Percentiles rank a stretch among this genome's conserved stretches.
Evolutionary conservation across 2,329 filamentous ascomycete species (phyloP).

Genomic region (Ascochyta clinopodiicola): DNA sequence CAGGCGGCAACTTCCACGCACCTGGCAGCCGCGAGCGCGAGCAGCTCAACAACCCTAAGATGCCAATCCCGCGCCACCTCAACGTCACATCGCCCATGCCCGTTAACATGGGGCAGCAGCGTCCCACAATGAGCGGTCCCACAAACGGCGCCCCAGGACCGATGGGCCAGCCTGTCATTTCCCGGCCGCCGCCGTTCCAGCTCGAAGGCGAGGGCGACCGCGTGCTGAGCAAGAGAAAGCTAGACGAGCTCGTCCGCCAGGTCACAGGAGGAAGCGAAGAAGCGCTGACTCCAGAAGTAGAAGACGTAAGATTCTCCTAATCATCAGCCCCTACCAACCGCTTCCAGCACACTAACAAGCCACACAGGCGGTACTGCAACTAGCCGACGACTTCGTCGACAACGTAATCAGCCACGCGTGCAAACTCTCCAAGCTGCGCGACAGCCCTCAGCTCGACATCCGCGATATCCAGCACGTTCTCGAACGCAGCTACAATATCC

Average conservation of each 20-base stretch:
- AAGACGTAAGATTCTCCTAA: conserved; percentile 74
- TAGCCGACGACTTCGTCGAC: conserved; percentile 95
- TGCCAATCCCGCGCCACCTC: conserved; percentile 83
- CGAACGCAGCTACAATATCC: conserved; percentile 73
- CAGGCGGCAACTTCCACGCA: conserved; percentile 40
- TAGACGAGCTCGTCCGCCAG: conserved; percentile 93
- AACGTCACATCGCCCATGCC: conserved; percentile 75
- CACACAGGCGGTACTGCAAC: conserved; percentile 77
- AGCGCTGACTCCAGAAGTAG: conserved; percentile 85
- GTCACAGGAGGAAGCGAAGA: conserved; percentile 86
- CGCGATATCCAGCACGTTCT: conserved; percentile 64
- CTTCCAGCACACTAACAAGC: too few relatives aligned
- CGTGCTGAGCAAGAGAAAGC: conserved; percentile 95
- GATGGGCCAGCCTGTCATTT: conserved; percentile 84
- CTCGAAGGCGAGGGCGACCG: conserved; percentile 92
- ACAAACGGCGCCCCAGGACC: conserved; percentile 79
- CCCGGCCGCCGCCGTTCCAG: conserved; percentile 81
- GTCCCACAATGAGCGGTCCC: conserved; percentile 84
- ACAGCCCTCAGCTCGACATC: conserved; percentile 86
- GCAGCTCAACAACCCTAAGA: conserved; percentile 64
- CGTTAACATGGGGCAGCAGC: conserved; percentile 72
- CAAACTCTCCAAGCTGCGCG: conserved; percentile 89
- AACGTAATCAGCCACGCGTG: conserved; percentile 86
- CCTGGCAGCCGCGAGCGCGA: conserved; percentile 47
- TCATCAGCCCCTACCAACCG: neutral